Conservation (phyloP, 305 asterid species). For the Fraxinus greggii region DNA sequence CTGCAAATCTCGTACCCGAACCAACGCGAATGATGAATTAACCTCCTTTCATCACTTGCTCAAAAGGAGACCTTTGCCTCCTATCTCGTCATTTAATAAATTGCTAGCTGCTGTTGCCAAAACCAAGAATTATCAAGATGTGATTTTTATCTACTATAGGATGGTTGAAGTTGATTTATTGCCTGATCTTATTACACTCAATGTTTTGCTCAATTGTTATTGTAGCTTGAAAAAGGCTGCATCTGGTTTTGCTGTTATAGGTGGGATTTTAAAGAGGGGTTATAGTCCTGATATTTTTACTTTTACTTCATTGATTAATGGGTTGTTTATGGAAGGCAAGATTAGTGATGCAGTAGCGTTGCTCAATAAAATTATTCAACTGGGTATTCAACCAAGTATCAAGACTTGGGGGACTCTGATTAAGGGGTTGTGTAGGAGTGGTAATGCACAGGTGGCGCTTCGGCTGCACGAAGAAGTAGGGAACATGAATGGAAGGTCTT, state of each 20-base stretch:
- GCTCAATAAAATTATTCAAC: constrained; percentile 13
- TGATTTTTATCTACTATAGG: not conserved
- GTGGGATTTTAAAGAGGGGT: constrained; percentile 17
- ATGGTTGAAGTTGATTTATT: constrained; percentile 1
- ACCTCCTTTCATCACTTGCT: constrained; percentile 29
- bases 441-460: constrained; percentile 28
- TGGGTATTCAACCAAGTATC: constrained; percentile 22
- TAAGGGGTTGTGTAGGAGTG: constrained; percentile 34
- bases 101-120: constrained; percentile 28
- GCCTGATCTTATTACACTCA: constrained; percentile 25
- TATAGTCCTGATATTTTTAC: constrained; percentile 27
- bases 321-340: constrained; percentile 28
- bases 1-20: constrained; percentile 17
- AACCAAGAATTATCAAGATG: constrained; percentile 21
- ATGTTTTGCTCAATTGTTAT: constrained; percentile 23
- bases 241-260: not conserved
- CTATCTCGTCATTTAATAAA: constrained; percentile 28
- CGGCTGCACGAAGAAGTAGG: constrained; percentile 28
- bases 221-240: not conserved
- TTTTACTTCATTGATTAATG: constrained; percentile 31
- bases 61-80: constrained; percentile 24
- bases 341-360: not conserved
- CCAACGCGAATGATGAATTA: constrained; percentile 19
- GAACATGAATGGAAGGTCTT: constrained; percentile 11
- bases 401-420: constrained; percentile 33